phyloP scores from a whole-genome alignment of 2,329 filamentous ascomycete genomes.

The Verticillium longisporum region DNA sequence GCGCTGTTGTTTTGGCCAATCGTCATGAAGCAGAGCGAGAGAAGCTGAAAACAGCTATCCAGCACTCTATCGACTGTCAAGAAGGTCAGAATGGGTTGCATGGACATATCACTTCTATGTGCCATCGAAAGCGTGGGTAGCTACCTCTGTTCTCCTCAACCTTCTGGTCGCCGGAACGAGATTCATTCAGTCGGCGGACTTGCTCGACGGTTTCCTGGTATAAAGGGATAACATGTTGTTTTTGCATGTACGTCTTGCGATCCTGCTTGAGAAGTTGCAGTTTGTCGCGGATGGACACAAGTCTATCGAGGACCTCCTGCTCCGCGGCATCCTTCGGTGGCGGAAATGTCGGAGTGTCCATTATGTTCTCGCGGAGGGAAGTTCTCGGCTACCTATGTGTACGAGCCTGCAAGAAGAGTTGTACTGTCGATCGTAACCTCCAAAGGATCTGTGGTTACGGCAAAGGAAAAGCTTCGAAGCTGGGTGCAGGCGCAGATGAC shows the following conservation, averaged over 20 bases:
- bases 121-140: slow-evolving; percentile 3
- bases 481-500: neutral
- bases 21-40: slow-evolving; percentile 94
- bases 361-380: slow-evolving; percentile 20
- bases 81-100: neutral
- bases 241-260: slow-evolving; percentile 60
- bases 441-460: neutral
- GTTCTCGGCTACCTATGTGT: neutral
- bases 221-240: slow-evolving; percentile 55
- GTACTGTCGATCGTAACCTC: neutral
- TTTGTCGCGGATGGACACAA: slow-evolving; percentile 50
- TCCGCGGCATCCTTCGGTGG: slow-evolving; percentile 51
- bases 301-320: slow-evolving; percentile 46
- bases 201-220: slow-evolving; percentile 57
- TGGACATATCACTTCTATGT: too few species aligned
- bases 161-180: slow-evolving; percentile 38
- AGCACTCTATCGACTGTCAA: slow-evolving; percentile 54
- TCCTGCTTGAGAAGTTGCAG: slow-evolving; percentile 58
- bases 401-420: neutral
- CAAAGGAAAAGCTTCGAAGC: neutral
- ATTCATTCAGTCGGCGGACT: slow-evolving; percentile 49
- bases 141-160: slow-evolving; percentile 51
- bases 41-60: slow-evolving; percentile 66
- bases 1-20: slow-evolving; percentile 94
- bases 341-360: slow-evolving; percentile 58